These are phyloP conservation scores for Coprinopsis cinerea DNA, from an alignment of 768 basidiomycete genomes.

Conservation along the genomic window DNA sequence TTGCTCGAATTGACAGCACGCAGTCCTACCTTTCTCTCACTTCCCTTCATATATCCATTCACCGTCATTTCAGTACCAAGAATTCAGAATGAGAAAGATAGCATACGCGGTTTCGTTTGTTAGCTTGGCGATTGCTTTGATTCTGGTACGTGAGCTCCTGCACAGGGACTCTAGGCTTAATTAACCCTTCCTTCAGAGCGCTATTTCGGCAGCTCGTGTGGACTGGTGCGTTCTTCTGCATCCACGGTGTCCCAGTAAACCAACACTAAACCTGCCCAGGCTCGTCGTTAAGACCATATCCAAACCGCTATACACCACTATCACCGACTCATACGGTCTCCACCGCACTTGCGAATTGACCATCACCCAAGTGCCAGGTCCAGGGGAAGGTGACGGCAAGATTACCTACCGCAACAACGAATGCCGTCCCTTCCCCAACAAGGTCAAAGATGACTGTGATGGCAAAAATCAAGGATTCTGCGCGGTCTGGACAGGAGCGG, in stretches of 20 bases:
- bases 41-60: too few relatives aligned
- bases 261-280: too few relatives aligned
- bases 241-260: too few relatives aligned
- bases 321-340: constrained; percentile 57
- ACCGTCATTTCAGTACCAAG: background rate
- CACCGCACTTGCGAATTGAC: constrained; percentile 49
- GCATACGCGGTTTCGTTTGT: constrained; percentile 64
- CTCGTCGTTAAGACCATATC: constrained; percentile 33
- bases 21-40: background rate
- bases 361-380: constrained; percentile 43
- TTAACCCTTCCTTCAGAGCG: constrained; percentile 35
- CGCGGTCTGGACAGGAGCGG: constrained; percentile 64
- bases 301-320: constrained; percentile 40
- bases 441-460: constrained; percentile 41
- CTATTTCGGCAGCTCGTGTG: constrained; percentile 46
- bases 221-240: constrained; percentile 59
- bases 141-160: constrained; percentile 38
- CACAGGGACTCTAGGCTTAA: background rate
- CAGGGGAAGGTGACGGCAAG: constrained; percentile 36
- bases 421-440: constrained; percentile 62
- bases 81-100: constrained; percentile 48
- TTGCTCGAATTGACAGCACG: background rate
- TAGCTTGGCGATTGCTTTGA: constrained; percentile 43
- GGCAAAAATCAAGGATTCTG: constrained; percentile 56
- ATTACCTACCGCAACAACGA: constrained; percentile 49